Evolutionary conservation across 73 alveolate species (phyloP), one percentile per base, ranked within the genome.

Genomic region (Paramecium octaurelia): DNA sequence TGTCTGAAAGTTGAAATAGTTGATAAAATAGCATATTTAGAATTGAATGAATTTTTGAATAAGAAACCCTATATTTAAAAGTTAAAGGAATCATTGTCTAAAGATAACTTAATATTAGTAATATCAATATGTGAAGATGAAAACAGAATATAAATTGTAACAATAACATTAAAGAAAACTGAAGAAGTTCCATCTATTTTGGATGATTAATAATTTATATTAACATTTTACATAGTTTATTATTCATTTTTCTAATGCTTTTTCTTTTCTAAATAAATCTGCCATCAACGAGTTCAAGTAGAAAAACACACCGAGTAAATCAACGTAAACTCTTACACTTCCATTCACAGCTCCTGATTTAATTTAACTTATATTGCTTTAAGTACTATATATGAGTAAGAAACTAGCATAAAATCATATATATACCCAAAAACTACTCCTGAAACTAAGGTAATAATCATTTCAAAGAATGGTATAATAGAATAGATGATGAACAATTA

Each of bases 341-440:
- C 84, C 84, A 64, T 64, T 64, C 8, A 64, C 6, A 3, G 84
- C 50, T 8, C 87, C 87, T 73, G 87, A 31, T 36, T 73, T 73
- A 36, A 73, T 34, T 36, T 36, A 9, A 34, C 57, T 73, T 73
- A 73, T 34, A 34, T 73, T 73, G 21, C 57, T 80, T 46, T 80
- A 80, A 27, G 91, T 80, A 18, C 76, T 23, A 80, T 46, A 80
- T 12, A 80, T 46, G 29, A 80, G 29, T 80, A 80, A 80, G n/a
- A 80, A 80, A 2, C 91, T 80, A 20, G 4, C 7, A 24, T 20
- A 44, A 18, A 40, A 20, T 9, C 5, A 21, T 7, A 38, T 44
- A 2, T 23, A 24, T 80, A 80, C 91, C 91, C 91, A 80, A 80
- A 80, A 0, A 80, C 43, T 44, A 44, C 31, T 44, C 91, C 91